Conservation (phyloP, 164 flowering plant species). For the Cinnamomum chago region DNA sequence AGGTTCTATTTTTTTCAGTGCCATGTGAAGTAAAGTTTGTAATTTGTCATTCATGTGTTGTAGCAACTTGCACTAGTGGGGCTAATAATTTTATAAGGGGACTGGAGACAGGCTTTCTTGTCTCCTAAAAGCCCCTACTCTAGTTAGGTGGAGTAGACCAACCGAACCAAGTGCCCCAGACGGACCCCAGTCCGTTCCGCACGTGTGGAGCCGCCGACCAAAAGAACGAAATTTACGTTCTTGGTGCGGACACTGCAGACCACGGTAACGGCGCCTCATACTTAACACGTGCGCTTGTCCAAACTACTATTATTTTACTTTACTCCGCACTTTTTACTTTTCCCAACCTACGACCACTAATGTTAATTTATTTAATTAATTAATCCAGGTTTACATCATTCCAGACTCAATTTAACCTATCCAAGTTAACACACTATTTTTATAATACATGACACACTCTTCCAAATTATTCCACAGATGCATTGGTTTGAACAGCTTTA, state of each 20-base stretch:
- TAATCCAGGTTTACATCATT: not conserved
- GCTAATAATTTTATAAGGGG: not conserved
- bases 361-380: not conserved
- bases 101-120: not conserved
- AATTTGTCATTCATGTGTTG: not conserved
- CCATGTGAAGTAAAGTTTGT: no score
- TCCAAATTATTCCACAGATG: no score
- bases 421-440: no score
- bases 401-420: not conserved
- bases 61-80: not conserved
- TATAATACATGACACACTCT: no score
- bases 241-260: not conserved
- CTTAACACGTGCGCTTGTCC: not conserved
- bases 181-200: not conserved
- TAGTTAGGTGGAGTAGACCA: not conserved
- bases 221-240: not conserved
- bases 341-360: not conserved
- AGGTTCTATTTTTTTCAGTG: not conserved
- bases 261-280: not conserved
- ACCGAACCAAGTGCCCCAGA: not conserved
- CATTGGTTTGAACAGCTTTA: no score
- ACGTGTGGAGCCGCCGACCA: slow-evolving; percentile 7
- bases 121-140: not conserved
- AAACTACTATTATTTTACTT: not conserved
- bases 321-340: not conserved